Base-by-base conservation (phyloP, 345 rosid species). In the Rhizophora apiculata region DNA sequence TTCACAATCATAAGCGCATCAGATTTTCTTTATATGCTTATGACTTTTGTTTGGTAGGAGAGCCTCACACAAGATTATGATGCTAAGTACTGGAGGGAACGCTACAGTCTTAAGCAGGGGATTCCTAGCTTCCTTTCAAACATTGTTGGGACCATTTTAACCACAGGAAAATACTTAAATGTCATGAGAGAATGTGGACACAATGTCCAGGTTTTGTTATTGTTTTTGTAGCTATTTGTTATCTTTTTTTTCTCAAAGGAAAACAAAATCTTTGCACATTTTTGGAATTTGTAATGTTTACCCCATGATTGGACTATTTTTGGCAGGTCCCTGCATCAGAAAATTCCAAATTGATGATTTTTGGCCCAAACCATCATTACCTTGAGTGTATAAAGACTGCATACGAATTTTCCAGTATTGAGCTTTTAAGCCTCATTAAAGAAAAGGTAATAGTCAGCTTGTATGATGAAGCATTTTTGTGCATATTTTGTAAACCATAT, bases 111-210 rank as follows among this genome's bases (percentile, higher is more conserved):
- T 71, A 90, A 88, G 79, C 92, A 92, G 76, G 92, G 94, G 67
- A 87, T 95, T 79, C 98, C 99, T 70, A 85, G 94, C 85, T 95
- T 92, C 86, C 96, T 92, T 80, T 87, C 93, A 77, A 95, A 90
- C 75, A 87, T 88, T 78, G 89, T 96, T 37, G 90, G 90, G 79
- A 92, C 87, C 68, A 87, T 92, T 88, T 84, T 95, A 83, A 95
- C 98, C 30, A 92, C 98, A 9, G 96, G 99, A 65, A 95, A 95
- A 77, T 95, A 88, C 87, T 77, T 95, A 52, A 95, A 95, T 81
- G 96, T 95, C 78, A 89, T 91, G 98, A 85, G 99, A 82, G 99
- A 95, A 83, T 95, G 99, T 79, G 98, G 98, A 55, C 93, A 92
- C 80, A 86, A 81, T 78, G 96, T 90, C 81, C 98, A 92, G 94